Percentiles rank a stretch among this genome's conserved stretches.
Conservation (phyloP, 306 rosid genomes). For the Acmispon strigosus region DNA sequence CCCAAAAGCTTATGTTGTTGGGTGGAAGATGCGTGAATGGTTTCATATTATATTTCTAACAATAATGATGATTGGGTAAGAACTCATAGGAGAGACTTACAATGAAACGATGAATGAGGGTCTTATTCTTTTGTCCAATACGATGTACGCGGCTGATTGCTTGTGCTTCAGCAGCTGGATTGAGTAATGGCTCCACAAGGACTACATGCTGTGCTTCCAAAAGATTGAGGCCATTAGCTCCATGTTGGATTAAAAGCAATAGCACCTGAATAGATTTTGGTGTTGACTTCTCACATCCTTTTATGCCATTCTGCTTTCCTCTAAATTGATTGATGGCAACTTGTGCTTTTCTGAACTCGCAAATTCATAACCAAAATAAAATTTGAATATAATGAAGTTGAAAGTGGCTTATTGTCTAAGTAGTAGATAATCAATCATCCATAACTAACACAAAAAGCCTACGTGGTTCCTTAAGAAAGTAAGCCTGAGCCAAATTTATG, state of each 20-base stretch:
- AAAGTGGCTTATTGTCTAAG: constrained; percentile 6
- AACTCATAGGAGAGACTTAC: constrained; percentile 37
- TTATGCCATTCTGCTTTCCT: constrained; percentile 40
- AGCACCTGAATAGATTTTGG: constrained; percentile 56
- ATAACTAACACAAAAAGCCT: not conserved
- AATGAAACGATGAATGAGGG: constrained; percentile 79
- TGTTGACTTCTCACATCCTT: constrained; percentile 36
- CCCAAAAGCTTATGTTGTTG: too few species aligned
- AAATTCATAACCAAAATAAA: constrained; percentile 20
- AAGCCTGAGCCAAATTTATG: not conserved
- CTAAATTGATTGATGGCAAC: constrained; percentile 75
- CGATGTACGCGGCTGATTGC: constrained; percentile 94
- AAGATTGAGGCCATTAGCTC: constrained; percentile 94
- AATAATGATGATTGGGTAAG: not conserved
- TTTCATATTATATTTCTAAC: not conserved
- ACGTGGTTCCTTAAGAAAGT: not conserved
- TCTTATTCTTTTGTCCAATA: constrained; percentile 66
- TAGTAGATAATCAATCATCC: not conserved
- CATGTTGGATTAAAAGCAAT: constrained; percentile 84
- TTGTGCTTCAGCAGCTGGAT: constrained; percentile 96
- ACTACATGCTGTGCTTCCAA: constrained; percentile 91
- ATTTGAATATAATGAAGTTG: not conserved
- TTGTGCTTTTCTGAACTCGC: constrained; percentile 67
- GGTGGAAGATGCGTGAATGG: too few species aligned
- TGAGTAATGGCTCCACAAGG: constrained; percentile 87